Base-by-base conservation (phyloP, 2,329 filamentous ascomycete genomes). In the Fusarium annulatum region DNA sequence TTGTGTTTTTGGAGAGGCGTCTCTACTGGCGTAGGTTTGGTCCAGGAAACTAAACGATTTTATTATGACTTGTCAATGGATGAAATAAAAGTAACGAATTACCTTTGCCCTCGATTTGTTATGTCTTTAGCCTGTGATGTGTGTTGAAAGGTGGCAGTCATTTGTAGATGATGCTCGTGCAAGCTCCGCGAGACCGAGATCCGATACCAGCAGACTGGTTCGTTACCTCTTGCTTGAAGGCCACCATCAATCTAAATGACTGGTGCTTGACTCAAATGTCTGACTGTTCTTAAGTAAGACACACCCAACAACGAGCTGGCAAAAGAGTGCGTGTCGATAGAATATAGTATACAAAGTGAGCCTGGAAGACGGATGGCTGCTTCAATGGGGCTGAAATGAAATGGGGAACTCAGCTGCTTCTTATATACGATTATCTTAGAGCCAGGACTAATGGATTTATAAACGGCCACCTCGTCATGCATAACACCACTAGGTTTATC, bases 1-100 rank as follows among this genome's bases (percentile, higher is more conserved):
- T 78, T 77, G 68, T 76, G 64, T 71, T 74, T 67, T 73, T 67
- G 64, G 61, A 71, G 73, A 75, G 76, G 76, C 76, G 76, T 77
- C 64, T 69, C 69, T 71, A 53, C 52, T 34, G 73, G 66, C 67
- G 71, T 77, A 71, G 71, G 67, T 43, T 76, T 76, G 71, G 70
- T 70, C 69, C 70, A 65, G 69, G 72, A 74, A 76, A 68, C 67
- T 69, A 69, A 69, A 72, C 64, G 71, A 74, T 49, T 69, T 61
- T 74, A 72, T 72, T 69, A 74, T 72, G 72, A 66, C 57, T 61
- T 49, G 63, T 61, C 55, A 64, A 61, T 51, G 59, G 67, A 64
- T 64, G 71, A 71, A 59, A 60, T 52, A 48, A 63, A 74, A 74
- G 64, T 69, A 74, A 69, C 71, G 72, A 74, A 69, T 74, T 55